phyloP scores from a whole-genome alignment of 257 asterid species.

The Salvia miltiorrhiza region DNA sequence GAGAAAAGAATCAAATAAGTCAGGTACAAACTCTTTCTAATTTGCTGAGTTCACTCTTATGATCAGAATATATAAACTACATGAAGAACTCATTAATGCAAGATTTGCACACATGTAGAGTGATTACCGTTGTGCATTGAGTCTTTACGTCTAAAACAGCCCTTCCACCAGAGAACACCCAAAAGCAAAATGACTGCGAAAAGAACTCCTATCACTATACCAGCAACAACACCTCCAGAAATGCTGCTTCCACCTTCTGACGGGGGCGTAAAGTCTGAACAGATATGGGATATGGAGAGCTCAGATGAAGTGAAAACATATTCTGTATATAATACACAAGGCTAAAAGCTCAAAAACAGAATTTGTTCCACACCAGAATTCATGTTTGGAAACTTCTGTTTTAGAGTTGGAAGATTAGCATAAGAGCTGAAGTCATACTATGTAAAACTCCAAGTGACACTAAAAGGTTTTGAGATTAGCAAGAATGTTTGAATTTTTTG shows the following conservation, averaged over 20 bases:
- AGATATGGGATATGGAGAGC: constrained; percentile 5
- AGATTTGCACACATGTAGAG: too few relatives aligned
- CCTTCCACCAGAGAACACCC: constrained; percentile 63
- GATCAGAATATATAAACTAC: constrained; percentile 3
- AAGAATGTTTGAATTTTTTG: background rate
- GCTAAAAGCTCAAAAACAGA: background rate
- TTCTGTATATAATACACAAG: background rate
- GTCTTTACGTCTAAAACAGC: constrained; percentile 33
- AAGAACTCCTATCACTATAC: constrained; percentile 46
- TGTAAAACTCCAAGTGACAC: background rate
- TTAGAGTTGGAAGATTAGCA: background rate
- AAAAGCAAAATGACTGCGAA: constrained; percentile 29
- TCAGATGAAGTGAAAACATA: background rate
- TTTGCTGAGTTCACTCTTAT: background rate
- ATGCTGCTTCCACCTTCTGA: constrained; percentile 33
- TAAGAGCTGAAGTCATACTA: background rate
- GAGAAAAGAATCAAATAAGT: background rate
- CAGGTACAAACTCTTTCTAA: too few relatives aligned
- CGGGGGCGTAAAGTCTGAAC: constrained; percentile 53
- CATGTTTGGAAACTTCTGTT: background rate
- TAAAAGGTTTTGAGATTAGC: too few relatives aligned
- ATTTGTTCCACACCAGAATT: background rate
- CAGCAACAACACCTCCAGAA: constrained; percentile 46
- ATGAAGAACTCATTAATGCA: background rate
- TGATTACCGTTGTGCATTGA: constrained; percentile 40